A percentile compares a stretch with the other conserved stretches of the same genome.
phyloP scores from a whole-genome alignment of 495 filamentous ascomycete species.

The Hyaloscypha finlandica region DNA sequence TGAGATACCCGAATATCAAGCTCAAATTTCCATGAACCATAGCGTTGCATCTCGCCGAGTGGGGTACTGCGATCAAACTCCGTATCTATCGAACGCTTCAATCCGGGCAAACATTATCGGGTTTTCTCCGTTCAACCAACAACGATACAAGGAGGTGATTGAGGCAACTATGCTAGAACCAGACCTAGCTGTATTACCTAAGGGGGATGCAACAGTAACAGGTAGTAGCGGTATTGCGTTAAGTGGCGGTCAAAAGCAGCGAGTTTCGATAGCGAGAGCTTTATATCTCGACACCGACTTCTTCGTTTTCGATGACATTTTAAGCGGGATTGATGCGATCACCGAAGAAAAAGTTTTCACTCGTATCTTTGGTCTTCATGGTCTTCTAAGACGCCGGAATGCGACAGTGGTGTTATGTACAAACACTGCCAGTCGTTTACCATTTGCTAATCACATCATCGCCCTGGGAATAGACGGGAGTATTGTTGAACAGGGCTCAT shows the following conservation, averaged over 20 bases:
- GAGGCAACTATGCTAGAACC: too few relatives aligned
- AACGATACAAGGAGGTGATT: not conserved
- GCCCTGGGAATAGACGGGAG: slow-evolving; percentile 41
- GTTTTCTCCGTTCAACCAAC: slow-evolving; percentile 52
- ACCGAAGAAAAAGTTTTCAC: slow-evolving; percentile 64
- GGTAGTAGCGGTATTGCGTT: too few relatives aligned
- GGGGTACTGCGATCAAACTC: slow-evolving; percentile 44
- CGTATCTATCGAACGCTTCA: slow-evolving; percentile 59
- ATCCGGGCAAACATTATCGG: slow-evolving; percentile 60
- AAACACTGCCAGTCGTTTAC: slow-evolving; percentile 31
- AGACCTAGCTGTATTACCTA: too few relatives aligned
- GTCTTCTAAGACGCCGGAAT: too few relatives aligned
- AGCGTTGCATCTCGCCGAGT: slow-evolving; percentile 14
- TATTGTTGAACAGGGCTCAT: slow-evolving; percentile 47
- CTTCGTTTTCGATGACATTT: slow-evolving; percentile 59
- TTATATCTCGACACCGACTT: slow-evolving; percentile 58
- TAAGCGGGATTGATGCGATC: slow-evolving; percentile 60
- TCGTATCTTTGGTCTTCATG: slow-evolving; percentile 36
- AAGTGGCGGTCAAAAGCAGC: slow-evolving; percentile 53
- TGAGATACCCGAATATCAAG: slow-evolving; percentile 40
- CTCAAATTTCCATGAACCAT: slow-evolving; percentile 12
- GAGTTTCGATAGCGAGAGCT: slow-evolving; percentile 60
- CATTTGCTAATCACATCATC: slow-evolving; percentile 48
- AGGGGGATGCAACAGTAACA: too few relatives aligned
- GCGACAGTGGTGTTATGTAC: too few relatives aligned